Percentiles rank a stretch among this genome's conserved stretches.
Conservation (phyloP, 805 yeast species). For the Ogataea siamensis region DNA sequence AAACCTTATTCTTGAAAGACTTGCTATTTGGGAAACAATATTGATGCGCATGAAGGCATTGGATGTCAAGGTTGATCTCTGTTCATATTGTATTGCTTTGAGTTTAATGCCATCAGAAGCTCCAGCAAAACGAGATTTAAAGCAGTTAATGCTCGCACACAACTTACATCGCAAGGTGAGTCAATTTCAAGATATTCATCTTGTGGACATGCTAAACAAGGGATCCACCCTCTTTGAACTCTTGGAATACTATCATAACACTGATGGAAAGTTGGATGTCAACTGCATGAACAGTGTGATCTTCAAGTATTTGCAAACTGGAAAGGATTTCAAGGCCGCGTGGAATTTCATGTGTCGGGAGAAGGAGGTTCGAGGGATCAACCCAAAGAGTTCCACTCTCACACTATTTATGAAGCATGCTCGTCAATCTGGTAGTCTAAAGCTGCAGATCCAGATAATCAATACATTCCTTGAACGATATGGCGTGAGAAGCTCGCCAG, state of each 20-base stretch:
- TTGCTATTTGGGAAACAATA: conserved; percentile 18
- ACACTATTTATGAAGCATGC: conserved; percentile 24
- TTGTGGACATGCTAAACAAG: conserved; percentile 20
- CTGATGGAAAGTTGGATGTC: conserved; percentile 14
- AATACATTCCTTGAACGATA: conserved; percentile 17
- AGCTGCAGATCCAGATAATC: conserved; percentile 17
- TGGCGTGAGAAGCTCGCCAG: conserved; percentile 17
- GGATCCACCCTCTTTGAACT: conserved; percentile 13
- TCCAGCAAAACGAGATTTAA: conserved; percentile 14
- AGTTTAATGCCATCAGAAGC: conserved; percentile 20
- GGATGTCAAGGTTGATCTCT: conserved; percentile 19
- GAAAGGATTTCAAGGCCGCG: conserved; percentile 15
- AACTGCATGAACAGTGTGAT: conserved; percentile 26
- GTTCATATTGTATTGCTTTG: conserved; percentile 23
- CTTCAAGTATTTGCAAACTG: conserved; percentile 12
- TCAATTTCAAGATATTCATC: conserved; percentile 18
- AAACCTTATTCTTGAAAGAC: conserved; percentile 14
- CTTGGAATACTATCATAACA: conserved; percentile 12
- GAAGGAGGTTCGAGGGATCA: conserved; percentile 1
- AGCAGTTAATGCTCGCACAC: conserved; percentile 13
- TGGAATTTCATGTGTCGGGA: conserved; percentile 23
- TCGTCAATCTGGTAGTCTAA: conserved; percentile 9
- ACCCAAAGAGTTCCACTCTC: conserved; percentile 22
- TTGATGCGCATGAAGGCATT: conserved; percentile 15
- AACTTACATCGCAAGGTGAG: conserved; percentile 10